These are phyloP conservation scores for Echinosophora koreensis DNA, from an alignment of 306 rosid genomes.

Conservation along the genomic window DNA sequence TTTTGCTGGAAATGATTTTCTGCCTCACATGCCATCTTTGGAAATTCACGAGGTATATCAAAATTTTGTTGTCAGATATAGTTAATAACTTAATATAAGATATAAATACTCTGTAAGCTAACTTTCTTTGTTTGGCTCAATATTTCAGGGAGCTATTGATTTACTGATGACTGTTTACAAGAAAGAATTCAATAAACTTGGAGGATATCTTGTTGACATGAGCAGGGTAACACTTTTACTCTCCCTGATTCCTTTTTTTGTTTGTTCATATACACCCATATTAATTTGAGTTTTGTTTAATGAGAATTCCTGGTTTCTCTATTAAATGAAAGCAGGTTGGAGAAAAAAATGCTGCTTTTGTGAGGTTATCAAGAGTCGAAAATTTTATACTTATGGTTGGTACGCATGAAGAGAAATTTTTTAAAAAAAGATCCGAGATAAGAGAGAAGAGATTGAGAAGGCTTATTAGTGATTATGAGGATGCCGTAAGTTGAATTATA, in stretches of 20 bases:
- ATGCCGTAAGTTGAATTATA: conserved; percentile 49
- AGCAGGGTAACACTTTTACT: conserved; percentile 46
- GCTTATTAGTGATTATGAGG: conserved; percentile 14
- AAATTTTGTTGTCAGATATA: not conserved
- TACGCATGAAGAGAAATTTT: conserved; percentile 56
- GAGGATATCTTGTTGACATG: conserved; percentile 68
- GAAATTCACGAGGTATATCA: conserved; percentile 55
- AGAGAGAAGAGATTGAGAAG: conserved; percentile 37
- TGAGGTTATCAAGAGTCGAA: conserved; percentile 65
- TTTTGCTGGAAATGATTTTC: conserved; percentile 73
- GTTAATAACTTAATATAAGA: not conserved
- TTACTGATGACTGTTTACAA: conserved; percentile 59
- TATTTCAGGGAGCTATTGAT: conserved; percentile 57
- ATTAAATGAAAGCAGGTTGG: conserved; percentile 42
- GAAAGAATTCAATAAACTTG: conserved; percentile 54
- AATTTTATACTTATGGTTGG: conserved; percentile 61
- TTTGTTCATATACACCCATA: not conserved
- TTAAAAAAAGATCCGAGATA: conserved; percentile 53
- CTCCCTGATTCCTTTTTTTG: not conserved
- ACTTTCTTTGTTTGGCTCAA: not conserved
- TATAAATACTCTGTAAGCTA: not conserved
- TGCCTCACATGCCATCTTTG: conserved; percentile 68
- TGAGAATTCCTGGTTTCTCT: not conserved
- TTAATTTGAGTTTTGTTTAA: not conserved
- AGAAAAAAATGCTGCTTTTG: conserved; percentile 46